Evolutionary conservation across 352 stramenopile species (phyloP), one percentile per base, ranked within the genome.

Genomic region (Pythium dissimile): DNA sequence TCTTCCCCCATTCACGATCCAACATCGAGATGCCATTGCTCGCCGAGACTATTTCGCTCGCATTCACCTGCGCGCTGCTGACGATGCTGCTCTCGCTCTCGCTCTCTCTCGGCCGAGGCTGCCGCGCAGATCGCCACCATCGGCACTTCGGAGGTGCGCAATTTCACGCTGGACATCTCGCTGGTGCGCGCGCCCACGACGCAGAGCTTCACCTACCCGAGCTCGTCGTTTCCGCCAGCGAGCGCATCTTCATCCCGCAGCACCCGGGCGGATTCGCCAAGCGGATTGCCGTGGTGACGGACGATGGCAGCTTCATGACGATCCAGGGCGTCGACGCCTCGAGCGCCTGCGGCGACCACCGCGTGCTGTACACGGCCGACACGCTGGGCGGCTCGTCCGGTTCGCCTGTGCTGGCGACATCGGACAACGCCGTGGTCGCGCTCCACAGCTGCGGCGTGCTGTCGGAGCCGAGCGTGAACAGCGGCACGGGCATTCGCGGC

Each of bases 261-360:
- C 77, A 92, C 59, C 79, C 82, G 10, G 37, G 58, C 4, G 82
- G 82, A 0, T 87, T 64, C 63, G 77, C 75, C 30, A 89, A 84
- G 71, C 77, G 80, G 11, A 80, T 92, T 27, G 63, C 62, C 11
- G 32, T 41, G 7, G 42, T 63, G 24, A 47, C 41, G 12, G 56
- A 70, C 44, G 57, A 66, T 30, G 59, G 53, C 52, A 62, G 46
- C 38, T 23, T 37, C 9, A 34, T 56, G 12, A 52, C 23, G 30
- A 45, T 70, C 27, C 23, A 30, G 26, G 37, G 34, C 21, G 50
- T 66, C 32, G 45, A 59, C 23, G 39, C 30, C 23, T 55, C 57
- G 38, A 55, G 38, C 30, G 31, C 50, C 13, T 62, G 50, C 21
- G 50, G 62, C 27, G 45, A 62, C 34, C 39, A 63, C 51, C 42